A percentile compares a stretch with the other conserved stretches of the same genome.
These are phyloP conservation scores for Phytophthora sojae DNA, from an alignment of 352 stramenopile species.

Conservation along the genomic window DNA sequence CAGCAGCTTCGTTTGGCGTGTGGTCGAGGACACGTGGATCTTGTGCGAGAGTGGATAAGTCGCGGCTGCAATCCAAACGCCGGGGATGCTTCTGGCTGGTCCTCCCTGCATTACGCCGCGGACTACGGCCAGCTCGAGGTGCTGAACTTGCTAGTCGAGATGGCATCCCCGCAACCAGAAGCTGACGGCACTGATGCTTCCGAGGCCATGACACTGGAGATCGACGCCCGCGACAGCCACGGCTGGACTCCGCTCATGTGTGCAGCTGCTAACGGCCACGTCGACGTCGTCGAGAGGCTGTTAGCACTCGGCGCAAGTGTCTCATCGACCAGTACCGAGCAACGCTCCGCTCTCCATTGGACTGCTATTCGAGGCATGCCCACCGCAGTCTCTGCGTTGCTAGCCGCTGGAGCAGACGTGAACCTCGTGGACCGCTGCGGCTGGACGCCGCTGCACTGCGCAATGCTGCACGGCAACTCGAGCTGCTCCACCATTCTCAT, in stretches of 20 bases:
- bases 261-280: constrained; percentile 64
- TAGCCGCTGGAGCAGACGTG: constrained; percentile 43
- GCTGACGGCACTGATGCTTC: not conserved
- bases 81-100: constrained; percentile 72
- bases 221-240: constrained; percentile 57
- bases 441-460: constrained; percentile 74
- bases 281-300: constrained; percentile 46
- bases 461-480: constrained; percentile 54
- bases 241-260: constrained; percentile 69
- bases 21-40: constrained; percentile 58
- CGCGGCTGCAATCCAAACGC: constrained; percentile 72
- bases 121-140: constrained; percentile 64
- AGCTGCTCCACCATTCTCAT: constrained; percentile 43
- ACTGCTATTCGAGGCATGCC: constrained; percentile 62
- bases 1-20: constrained; percentile 68
- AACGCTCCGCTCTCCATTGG: constrained; percentile 75
- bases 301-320: constrained; percentile 51
- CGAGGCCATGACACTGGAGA: constrained; percentile 26
- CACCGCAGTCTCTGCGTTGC: constrained; percentile 31
- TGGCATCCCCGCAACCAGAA: constrained; percentile 13
- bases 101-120: constrained; percentile 66
- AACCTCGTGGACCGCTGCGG: constrained; percentile 50
- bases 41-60: constrained; percentile 52
- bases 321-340: constrained; percentile 44
- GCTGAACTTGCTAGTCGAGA: constrained; percentile 49